Base-by-base conservation (phyloP, 2,329 filamentous ascomycete species). In the Xenoacremonium recifei region DNA sequence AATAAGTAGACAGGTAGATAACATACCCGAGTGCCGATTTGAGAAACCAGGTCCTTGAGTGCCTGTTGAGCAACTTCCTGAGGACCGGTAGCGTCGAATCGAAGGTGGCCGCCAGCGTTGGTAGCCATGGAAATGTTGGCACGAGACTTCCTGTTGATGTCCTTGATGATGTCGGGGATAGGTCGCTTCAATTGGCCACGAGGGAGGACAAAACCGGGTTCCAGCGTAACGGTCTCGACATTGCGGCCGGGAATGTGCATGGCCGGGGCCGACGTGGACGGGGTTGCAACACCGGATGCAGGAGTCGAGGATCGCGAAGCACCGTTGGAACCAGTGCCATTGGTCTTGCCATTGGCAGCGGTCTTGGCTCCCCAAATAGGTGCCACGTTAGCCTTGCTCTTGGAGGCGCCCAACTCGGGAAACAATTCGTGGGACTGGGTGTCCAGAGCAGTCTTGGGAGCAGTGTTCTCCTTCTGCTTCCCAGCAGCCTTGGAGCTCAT, bases 91-190 rank as follows among this genome's bases (percentile, higher is more conserved):
- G 89, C 90, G 65, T 92, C 87, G 61, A 99, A 95, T 55, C 85
- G 83, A 54, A 90, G 75, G 27, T 79, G 78, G 17, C 87, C 88
- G 50, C 80, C 84, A 49, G 83, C 78, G n/a, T 84, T 82, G 45
- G 80, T 79, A 44, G 80, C 80, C 76, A 91, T 85, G 54, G 86
- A 84, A 53, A 99, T 81, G 54, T 82, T 88, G 44, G 91, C 90
- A 63, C 92, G 90, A 47, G 89, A 95, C 61, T 86, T 88, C 68
- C 86, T 88, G 70, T 95, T 96, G 69, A 97, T 88, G 52, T 96
- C 90, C 63, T 89, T 87, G 60, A 96, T 73, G 51, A 93, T 84
- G 53, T 97, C 92, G 21, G 82, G 74, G 38, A 96, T 76, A 6
- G 92, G 89, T 55, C 89, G 89, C 75, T 87, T 95, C 59, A 96